Evolutionary conservation across 192 early-diverging fungal genomes (phyloP).

Genomic region (Coemansia sp.): DNA sequence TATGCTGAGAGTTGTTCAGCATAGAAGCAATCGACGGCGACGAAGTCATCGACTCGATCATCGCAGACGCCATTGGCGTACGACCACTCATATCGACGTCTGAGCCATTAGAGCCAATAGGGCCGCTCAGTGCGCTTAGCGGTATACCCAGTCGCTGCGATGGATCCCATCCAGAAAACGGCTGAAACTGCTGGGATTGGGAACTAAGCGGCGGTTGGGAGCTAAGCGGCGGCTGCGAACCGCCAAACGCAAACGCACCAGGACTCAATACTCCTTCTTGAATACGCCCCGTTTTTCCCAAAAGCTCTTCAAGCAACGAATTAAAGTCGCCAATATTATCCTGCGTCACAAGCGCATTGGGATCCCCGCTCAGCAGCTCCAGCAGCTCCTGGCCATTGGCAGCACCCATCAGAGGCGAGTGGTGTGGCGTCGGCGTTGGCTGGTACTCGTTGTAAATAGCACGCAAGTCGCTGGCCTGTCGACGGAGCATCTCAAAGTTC

Average conservation of each 20-base stretch:
- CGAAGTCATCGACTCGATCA: slow-evolving; percentile 31
- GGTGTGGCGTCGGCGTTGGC: slow-evolving; percentile 54
- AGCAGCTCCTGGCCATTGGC: slow-evolving; percentile 31
- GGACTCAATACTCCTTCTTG: slow-evolving; percentile 15
- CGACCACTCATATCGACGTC: slow-evolving; percentile 15
- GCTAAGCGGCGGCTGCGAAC: background rate
- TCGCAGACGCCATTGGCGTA: background rate
- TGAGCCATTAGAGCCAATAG: slow-evolving; percentile 2
- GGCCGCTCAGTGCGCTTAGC: slow-evolving; percentile 6
- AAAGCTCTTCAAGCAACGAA: slow-evolving; percentile 34
- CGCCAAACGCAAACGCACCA: slow-evolving; percentile 6
- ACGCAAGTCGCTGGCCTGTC: slow-evolving; percentile 33
- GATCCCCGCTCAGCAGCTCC: slow-evolving; percentile 36
- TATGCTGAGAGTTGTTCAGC: slow-evolving; percentile 21
- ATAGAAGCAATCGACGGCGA: slow-evolving; percentile 36
- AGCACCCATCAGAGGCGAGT: slow-evolving; percentile 44
- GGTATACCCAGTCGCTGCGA: slow-evolving; percentile 4
- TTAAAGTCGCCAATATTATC: slow-evolving; percentile 44
- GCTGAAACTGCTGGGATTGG: slow-evolving; percentile 20
- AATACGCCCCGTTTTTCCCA: slow-evolving; percentile 18
- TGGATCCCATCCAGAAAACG: slow-evolving; percentile 7
- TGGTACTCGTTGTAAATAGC: slow-evolving; percentile 46
- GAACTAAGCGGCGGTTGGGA: background rate
- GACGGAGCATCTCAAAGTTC: slow-evolving; percentile 39
- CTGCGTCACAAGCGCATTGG: slow-evolving; percentile 40